Evolutionary conservation across 2,329 filamentous ascomycete species (phyloP).

Genomic region (Zarea fungicola): DNA sequence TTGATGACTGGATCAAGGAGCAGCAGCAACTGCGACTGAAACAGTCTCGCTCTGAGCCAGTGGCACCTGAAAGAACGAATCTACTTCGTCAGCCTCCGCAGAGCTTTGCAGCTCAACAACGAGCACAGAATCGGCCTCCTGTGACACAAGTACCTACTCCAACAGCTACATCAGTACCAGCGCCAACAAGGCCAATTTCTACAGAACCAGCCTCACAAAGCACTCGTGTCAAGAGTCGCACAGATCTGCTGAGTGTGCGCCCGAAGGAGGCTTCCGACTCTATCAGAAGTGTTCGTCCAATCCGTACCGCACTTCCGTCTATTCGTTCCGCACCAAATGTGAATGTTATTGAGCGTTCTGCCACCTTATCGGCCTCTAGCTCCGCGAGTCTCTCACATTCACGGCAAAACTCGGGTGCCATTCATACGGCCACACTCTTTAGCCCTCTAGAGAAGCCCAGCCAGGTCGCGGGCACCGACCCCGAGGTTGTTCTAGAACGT

Average conservation of each 20-base stretch:
- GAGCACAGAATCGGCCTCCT: constrained; percentile 48
- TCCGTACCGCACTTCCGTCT: constrained; percentile 11
- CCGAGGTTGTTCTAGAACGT: constrained; percentile 52
- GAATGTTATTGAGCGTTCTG: constrained; percentile 26
- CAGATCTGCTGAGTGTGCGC: constrained; percentile 11
- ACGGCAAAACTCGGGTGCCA: constrained; percentile 25
- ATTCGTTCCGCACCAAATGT: constrained; percentile 23
- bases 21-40: constrained; percentile 36
- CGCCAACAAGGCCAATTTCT: constrained; percentile 22
- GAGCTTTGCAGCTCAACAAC: constrained; percentile 62
- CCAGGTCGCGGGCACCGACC: constrained; percentile 47
- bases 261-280: constrained; percentile 10
- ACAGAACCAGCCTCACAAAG: constrained; percentile 25
- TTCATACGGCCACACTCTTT: constrained; percentile 48
- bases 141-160: no score
- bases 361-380: constrained; percentile 24
- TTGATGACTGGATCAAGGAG: constrained; percentile 55
- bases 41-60: constrained; percentile 25
- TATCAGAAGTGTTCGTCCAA: constrained; percentile 7
- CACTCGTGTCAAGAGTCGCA: constrained; percentile 22
- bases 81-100: constrained; percentile 52
- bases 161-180: no score
- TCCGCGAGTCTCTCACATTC: constrained; percentile 20
- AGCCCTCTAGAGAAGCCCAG: constrained; percentile 47
- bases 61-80: constrained; percentile 31